These are phyloP conservation scores for Fusarium sp. DNA, from an alignment of 2,329 filamentous ascomycete species.

Conservation along the genomic window DNA sequence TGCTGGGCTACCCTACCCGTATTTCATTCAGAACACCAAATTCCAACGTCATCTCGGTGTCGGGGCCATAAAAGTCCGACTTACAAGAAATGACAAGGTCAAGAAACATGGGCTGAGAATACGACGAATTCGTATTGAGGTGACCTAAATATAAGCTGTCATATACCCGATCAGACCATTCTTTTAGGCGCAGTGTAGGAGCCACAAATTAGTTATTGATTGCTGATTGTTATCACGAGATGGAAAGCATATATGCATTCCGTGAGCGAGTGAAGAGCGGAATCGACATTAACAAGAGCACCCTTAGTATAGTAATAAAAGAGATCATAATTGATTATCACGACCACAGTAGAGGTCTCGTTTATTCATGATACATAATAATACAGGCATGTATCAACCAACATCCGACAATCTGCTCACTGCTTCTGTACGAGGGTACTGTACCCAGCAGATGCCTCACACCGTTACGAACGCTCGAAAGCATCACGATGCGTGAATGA, in stretches of 20 bases:
- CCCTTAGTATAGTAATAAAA: not conserved
- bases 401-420: constrained; percentile 41
- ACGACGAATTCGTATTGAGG: constrained; percentile 10
- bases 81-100: not conserved
- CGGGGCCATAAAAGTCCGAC: constrained; percentile 37
- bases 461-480: constrained; percentile 41
- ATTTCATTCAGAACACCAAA: constrained; percentile 12
- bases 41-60: constrained; percentile 39
- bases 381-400: constrained; percentile 43
- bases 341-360: not conserved
- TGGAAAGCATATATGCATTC: no score
- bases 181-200: not conserved
- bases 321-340: not conserved
- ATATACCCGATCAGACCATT: no score
- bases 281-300: not conserved
- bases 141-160: not conserved
- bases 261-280: not conserved
- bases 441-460: constrained; percentile 49
- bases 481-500: constrained; percentile 38
- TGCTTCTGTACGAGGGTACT: constrained; percentile 43
- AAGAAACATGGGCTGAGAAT: not conserved
- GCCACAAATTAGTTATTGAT: not conserved
- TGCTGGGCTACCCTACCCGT: constrained; percentile 9
- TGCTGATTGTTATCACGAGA: not conserved
- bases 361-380: not conserved